Percentiles rank a stretch among this genome's conserved stretches.
Evolutionary conservation across 1,139 yeast species (phyloP).

Genomic region (Yamadazyma mexicana): DNA sequence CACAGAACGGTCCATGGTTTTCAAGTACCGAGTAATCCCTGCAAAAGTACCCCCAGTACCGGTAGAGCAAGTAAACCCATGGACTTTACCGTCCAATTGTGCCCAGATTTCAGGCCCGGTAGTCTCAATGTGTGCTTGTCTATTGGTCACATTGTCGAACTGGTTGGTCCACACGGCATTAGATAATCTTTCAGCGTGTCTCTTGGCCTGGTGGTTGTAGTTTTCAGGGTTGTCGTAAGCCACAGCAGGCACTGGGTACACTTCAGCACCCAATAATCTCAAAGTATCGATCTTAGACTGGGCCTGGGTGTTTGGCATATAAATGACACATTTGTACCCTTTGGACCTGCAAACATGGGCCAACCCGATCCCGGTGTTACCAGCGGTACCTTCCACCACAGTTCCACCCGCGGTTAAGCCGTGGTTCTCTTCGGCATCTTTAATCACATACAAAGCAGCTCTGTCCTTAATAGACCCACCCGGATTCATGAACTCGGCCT

Average conservation of each 20-base stretch:
- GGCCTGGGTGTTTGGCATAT: constrained; percentile 89
- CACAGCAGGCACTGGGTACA: constrained; percentile 87
- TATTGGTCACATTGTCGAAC: constrained; percentile 81
- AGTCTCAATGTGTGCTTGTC: constrained; percentile 86
- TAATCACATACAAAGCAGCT: constrained; percentile 76
- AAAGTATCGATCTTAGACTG: constrained; percentile 74
- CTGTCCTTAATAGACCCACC: constrained; percentile 94
- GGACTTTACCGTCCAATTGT: constrained; percentile 78
- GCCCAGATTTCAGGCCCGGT: constrained; percentile 93
- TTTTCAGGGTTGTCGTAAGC: constrained; percentile 79
- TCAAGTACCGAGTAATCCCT: constrained; percentile 74
- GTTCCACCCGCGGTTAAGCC: constrained; percentile 66
- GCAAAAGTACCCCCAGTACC: constrained; percentile 94
- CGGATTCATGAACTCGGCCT: constrained; percentile 92
- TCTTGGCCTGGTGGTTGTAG: constrained; percentile 80
- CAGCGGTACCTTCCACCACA: constrained; percentile 51
- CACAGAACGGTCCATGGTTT: constrained; percentile 51
- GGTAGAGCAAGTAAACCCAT: constrained; percentile 84
- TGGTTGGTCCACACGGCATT: constrained; percentile 94
- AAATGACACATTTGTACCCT: constrained; percentile 81
- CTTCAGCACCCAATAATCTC: constrained; percentile 78
- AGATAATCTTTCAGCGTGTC: constrained; percentile 71
- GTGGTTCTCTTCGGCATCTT: constrained; percentile 78
- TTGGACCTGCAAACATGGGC: constrained; percentile 85
- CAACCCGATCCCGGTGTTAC: constrained; percentile 85